Evolutionary conservation across 257 asterid genomes (phyloP).

Genomic region (Gynochthodes officinalis): DNA sequence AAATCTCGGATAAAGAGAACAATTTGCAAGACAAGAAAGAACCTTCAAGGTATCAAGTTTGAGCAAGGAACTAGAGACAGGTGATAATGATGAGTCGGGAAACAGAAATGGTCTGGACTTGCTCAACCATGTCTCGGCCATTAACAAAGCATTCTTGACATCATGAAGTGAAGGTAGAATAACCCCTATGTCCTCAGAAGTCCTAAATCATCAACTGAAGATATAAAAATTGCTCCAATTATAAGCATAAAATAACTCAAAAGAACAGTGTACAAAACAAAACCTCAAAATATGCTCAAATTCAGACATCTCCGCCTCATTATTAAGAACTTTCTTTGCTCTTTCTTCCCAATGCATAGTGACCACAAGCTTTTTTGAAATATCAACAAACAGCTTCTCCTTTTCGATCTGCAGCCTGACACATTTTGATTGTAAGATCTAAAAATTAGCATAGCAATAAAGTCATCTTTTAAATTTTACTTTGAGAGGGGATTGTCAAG

Average conservation of each 20-base stretch:
- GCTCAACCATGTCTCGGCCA: conserved; percentile 68
- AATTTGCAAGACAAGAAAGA: conserved; percentile 8
- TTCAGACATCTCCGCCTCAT: conserved; percentile 53
- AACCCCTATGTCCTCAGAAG: conserved; percentile 53
- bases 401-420: conserved; percentile 78
- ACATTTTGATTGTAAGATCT: conserved; percentile 30
- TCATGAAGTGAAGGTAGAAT: conserved; percentile 69
- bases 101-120: conserved; percentile 60
- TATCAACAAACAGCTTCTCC: conserved; percentile 66
- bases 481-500: conserved; percentile 24
- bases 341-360: conserved; percentile 69
- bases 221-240: not conserved
- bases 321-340: conserved; percentile 52
- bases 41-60: conserved; percentile 69
- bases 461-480: conserved; percentile 5
- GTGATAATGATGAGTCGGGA: conserved; percentile 30
- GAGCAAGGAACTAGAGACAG: conserved; percentile 44
- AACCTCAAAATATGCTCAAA: conserved; percentile 79
- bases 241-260: not conserved
- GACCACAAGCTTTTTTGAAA: conserved; percentile 40
- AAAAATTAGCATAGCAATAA: conserved; percentile 17
- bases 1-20: conserved; percentile 1
- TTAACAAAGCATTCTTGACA: conserved; percentile 62
- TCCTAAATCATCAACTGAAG: conserved; percentile 43
- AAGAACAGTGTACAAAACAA: conserved; percentile 19